Percentiles rank a stretch among this genome's conserved stretches.
Evolutionary conservation across 2,329 filamentous ascomycete genomes (phyloP).

Genomic region (Ophiostoma novo-ulmi): DNA sequence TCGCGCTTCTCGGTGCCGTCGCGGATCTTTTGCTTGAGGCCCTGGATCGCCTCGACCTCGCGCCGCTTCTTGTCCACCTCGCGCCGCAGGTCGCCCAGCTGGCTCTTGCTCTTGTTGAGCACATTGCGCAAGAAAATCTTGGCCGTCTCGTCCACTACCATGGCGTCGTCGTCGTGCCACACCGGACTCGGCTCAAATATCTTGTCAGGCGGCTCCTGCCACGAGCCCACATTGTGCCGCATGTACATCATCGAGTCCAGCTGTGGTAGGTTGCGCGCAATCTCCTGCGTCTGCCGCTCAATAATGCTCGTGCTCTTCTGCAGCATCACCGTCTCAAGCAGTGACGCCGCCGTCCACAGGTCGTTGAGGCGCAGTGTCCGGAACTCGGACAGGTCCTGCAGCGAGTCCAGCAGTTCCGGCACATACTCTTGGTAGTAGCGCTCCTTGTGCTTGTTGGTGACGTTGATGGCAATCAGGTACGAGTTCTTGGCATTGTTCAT

Average conservation of each 20-base stretch:
- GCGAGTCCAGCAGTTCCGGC: slow-evolving; percentile 83
- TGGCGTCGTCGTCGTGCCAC: slow-evolving; percentile 88
- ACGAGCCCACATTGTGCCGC: slow-evolving; percentile 76
- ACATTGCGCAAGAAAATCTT: slow-evolving; percentile 91
- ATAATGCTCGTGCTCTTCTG: slow-evolving; percentile 67
- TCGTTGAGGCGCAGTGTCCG: slow-evolving; percentile 76
- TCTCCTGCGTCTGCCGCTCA: slow-evolving; percentile 69
- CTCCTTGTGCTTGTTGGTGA: slow-evolving; percentile 96
- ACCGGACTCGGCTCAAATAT: slow-evolving; percentile 90
- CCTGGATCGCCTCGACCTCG: slow-evolving; percentile 75
- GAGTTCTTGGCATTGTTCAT: slow-evolving; percentile 99
- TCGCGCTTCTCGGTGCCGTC: slow-evolving; percentile 76
- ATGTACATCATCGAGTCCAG: slow-evolving; percentile 98
- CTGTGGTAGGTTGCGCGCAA: slow-evolving; percentile 78
- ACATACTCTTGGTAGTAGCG: slow-evolving; percentile 97
- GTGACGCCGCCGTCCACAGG: slow-evolving; percentile 75
- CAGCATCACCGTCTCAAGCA: slow-evolving; percentile 75
- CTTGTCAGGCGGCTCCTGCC: slow-evolving; percentile 80
- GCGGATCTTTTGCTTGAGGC: slow-evolving; percentile 67
- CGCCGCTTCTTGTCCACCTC: slow-evolving; percentile 81
- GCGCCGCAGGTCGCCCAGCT: slow-evolving; percentile 70
- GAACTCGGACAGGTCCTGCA: slow-evolving; percentile 92
- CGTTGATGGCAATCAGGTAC: slow-evolving; percentile 93
- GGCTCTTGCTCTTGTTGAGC: slow-evolving; percentile 80
- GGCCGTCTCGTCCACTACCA: slow-evolving; percentile 79